Evolutionary conservation across 2,329 filamentous ascomycete genomes (phyloP), one percentile per base, ranked within the genome.

Genomic region (Ceratocystis albifundus): DNA sequence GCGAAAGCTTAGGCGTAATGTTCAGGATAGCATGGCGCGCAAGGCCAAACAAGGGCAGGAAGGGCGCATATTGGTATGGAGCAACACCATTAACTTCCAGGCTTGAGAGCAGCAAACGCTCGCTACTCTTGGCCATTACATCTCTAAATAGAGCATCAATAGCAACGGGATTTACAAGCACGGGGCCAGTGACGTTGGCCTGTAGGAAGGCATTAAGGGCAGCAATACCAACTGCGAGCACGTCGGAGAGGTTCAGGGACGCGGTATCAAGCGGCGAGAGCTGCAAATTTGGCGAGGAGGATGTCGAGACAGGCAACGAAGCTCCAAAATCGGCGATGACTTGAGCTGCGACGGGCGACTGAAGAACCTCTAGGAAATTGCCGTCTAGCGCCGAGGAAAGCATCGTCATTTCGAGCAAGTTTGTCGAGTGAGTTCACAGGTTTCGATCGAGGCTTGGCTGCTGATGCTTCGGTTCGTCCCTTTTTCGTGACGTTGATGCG

Each of bases 111-210:
- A 96, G 78, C 64, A 91, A 20, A 17, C 28, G 53, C 80, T 75
- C 69, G 80, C 79, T 65, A 82, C 79, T 17, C 86, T 71, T 0
- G 74, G 72, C 55, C 76, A 75, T 32, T 12, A 61, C 59, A 12
- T 57, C 64, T 7, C 48, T 36, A n/a, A 82, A 77, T 3, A 75
- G 70, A 1, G 69, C 68, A 41, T 76, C 74, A n/a, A 80, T 66
- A 2, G 71, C 44, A 1, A 25, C 41, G 3, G 36, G 17, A 25
- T 66, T 64, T n/a, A 45, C 1, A n/a, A 96, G 78, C 0, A 90
- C 87, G 0, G 92, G 92, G 0, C 92, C 92, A 2, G 92, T 96
- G 65, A 95, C 88, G 73, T 90, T 96, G 0, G 85, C 85, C 74
- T 96, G 92, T 17, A 96, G 76, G 73, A 96, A 96, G 10, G 87